Evolutionary conservation across 2,329 filamentous ascomycete genomes (phyloP).

Genomic region (Cercospora sp.): DNA sequence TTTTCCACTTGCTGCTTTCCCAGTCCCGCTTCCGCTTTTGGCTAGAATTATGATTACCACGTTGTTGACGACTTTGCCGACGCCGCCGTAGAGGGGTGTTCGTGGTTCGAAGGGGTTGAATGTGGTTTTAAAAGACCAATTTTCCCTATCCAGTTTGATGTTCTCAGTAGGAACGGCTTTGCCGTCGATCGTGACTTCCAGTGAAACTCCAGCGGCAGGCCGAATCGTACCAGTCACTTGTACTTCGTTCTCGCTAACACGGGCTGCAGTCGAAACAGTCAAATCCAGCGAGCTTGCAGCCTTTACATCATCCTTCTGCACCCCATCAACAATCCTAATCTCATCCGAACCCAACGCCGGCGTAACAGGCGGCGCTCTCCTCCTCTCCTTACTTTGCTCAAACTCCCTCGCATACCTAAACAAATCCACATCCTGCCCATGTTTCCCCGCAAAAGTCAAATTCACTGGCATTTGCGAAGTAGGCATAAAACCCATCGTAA

Average conservation of each 20-base stretch:
- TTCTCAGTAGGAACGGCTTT: background rate
- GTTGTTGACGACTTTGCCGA: conserved; percentile 31
- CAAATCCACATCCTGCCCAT: conserved; percentile 49
- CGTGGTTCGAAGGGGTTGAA: conserved; percentile 28
- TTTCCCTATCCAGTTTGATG: conserved; percentile 4
- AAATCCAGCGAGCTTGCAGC: background rate
- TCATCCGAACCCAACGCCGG: conserved; percentile 30
- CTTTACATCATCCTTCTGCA: background rate
- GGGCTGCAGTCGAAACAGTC: conserved; percentile 2
- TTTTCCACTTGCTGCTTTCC: conserved; percentile 13
- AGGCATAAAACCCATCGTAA: conserved; percentile 55
- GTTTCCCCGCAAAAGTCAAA: conserved; percentile 54
- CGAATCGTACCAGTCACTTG: background rate
- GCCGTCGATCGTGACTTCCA: conserved; percentile 23
- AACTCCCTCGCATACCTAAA: conserved; percentile 35
- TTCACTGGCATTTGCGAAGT: conserved; percentile 55
- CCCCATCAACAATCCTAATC: conserved; percentile 1
- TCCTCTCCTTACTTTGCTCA: conserved; percentile 29
- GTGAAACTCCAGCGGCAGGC: background rate
- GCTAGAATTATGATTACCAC: conserved; percentile 28
- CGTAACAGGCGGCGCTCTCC: conserved; percentile 32
- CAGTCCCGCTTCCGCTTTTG: no score
- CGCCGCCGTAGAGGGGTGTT: conserved; percentile 33
- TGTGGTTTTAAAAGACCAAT: conserved; percentile 22
- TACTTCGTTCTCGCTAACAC: conserved; percentile 9